phyloP scores from a whole-genome alignment of 805 yeast genomes.

The Lipomyces yamadae region DNA sequence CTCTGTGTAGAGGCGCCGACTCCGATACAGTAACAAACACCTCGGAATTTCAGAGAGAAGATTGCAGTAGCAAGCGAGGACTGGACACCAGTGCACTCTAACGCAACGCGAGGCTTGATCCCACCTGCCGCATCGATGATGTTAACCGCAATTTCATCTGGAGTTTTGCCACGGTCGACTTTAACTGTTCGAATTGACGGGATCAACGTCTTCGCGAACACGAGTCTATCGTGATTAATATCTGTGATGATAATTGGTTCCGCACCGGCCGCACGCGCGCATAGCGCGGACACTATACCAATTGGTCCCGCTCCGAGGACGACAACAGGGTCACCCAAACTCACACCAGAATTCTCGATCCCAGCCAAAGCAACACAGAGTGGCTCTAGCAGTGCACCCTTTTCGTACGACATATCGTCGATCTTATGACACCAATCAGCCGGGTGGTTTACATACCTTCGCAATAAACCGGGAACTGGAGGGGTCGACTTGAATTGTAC shows the following conservation, averaged over 20 bases:
- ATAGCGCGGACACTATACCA: slow-evolving; percentile 55
- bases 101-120: slow-evolving; percentile 50
- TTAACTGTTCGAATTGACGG: slow-evolving; percentile 55
- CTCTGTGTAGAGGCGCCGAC: slow-evolving; percentile 56
- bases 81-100: slow-evolving; percentile 63
- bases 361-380: slow-evolving; percentile 60
- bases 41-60: slow-evolving; percentile 55
- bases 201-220: slow-evolving; percentile 53
- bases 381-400: slow-evolving; percentile 63
- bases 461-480: slow-evolving; percentile 47
- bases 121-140: slow-evolving; percentile 50
- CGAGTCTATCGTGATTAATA: slow-evolving; percentile 52
- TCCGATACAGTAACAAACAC: slow-evolving; percentile 56
- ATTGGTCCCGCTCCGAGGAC: slow-evolving; percentile 67
- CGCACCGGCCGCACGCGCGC: slow-evolving; percentile 60
- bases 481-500: slow-evolving; percentile 49
- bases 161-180: slow-evolving; percentile 52
- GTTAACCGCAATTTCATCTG: slow-evolving; percentile 43
- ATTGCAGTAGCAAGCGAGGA: slow-evolving; percentile 54
- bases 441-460: slow-evolving; percentile 48
- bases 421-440: slow-evolving; percentile 48
- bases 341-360: slow-evolving; percentile 54
- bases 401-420: slow-evolving; percentile 52
- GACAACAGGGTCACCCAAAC: slow-evolving; percentile 55
- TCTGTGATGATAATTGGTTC: slow-evolving; percentile 59